Evolutionary conservation across 441 rosid genomes (phyloP).

Genomic region (California macrophylla): DNA sequence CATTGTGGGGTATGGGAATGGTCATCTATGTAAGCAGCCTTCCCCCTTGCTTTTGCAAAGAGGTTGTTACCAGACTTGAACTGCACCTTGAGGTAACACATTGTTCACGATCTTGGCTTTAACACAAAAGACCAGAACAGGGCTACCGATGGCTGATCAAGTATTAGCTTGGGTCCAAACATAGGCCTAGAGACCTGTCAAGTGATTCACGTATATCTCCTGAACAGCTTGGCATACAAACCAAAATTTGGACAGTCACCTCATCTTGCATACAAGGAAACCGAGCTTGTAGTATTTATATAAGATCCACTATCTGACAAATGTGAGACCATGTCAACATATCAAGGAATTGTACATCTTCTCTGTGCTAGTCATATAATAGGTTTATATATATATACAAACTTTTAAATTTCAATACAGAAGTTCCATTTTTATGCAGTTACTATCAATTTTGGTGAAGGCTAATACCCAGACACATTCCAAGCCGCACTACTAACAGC

Average conservation of each 20-base stretch:
- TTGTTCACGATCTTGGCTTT: neutral
- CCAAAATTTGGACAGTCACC: neutral
- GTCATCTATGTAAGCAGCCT: neutral
- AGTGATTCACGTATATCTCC: neutral
- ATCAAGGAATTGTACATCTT: neutral
- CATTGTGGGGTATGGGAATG: neutral
- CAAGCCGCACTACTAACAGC: neutral
- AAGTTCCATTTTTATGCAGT: neutral
- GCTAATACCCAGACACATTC: neutral
- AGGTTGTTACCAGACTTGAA: neutral
- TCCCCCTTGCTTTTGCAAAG: neutral
- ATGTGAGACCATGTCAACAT: neutral
- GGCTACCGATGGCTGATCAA: neutral
- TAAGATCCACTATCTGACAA: neutral
- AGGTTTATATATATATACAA: neutral
- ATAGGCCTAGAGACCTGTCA: neutral
- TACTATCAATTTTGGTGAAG: neutral
- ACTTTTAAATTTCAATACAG: neutral
- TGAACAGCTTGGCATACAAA: neutral
- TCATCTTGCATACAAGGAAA: neutral
- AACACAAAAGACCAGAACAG: neutral
- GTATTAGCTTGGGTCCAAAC: neutral
- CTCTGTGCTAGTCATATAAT: neutral
- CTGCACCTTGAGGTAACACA: neutral
- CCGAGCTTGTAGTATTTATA: neutral